phyloP scores from a whole-genome alignment of 495 filamentous ascomycete species.

The Copromyces sp. region DNA sequence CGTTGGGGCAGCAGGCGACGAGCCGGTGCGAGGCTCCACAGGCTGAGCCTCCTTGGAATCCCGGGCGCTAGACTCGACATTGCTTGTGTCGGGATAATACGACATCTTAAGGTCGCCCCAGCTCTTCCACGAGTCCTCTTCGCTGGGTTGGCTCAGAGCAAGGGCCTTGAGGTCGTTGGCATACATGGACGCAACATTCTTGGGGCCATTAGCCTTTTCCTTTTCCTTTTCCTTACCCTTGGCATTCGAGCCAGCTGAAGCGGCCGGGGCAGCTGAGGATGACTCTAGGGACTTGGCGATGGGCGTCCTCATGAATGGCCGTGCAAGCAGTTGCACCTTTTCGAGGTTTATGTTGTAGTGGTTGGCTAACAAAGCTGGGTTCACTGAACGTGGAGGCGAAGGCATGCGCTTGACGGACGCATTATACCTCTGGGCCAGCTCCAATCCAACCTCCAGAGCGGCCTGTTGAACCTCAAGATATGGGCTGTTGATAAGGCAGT shows the following conservation, averaged over 20 bases:
- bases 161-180: conserved; percentile 71
- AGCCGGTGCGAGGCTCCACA: conserved; percentile 7
- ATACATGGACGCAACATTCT: conserved; percentile 45
- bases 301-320: conserved; percentile 67
- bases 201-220: conserved; percentile 45
- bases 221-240: conserved; percentile 29
- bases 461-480: conserved; percentile 63
- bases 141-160: conserved; percentile 36
- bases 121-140: conserved; percentile 34
- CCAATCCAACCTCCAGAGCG: conserved; percentile 65
- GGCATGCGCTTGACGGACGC: conserved; percentile 65
- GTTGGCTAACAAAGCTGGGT: conserved; percentile 60
- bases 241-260: conserved; percentile 19
- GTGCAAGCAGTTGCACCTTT: conserved; percentile 68
- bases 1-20: conserved; percentile 33
- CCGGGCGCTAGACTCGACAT: conserved; percentile 1
- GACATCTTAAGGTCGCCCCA: conserved; percentile 40
- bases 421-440: conserved; percentile 85
- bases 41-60: not conserved
- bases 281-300: conserved; percentile 14
- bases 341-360: conserved; percentile 96
- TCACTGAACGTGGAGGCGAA: conserved; percentile 49
- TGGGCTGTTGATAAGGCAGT: conserved; percentile 78
- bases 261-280: conserved; percentile 5
- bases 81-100: conserved; percentile 32